Base-by-base conservation (phyloP, 805 yeast species). In the Tetrapisispora taiwanensis region DNA sequence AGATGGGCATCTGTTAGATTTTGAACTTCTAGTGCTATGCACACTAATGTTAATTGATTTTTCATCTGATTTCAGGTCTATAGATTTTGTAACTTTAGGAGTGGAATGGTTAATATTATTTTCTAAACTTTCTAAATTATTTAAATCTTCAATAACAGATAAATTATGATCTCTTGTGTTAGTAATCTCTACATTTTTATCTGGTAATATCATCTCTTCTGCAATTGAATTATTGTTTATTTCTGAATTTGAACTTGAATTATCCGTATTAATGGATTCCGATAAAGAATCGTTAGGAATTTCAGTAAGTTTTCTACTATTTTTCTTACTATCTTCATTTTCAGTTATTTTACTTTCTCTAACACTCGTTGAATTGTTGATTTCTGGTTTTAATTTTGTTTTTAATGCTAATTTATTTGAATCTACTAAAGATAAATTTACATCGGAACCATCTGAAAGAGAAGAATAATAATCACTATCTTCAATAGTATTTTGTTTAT, bases 401-500 rank as follows among this genome's bases (percentile, higher is more conserved):
- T 37, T 15, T 10, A 37, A 13, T 4, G 30, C 22, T 17, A 37
- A 26, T 37, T 37, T 37, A 12, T 17, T 26, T 26, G 40, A 12
- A 14, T 37, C 40, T 10, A 28, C 40, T 13, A 27, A 26, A 17
- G 40, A 37, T 8, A 37, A 7, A 37, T 37, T 18, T 3, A 37
- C 40, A 27, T 37, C 40, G 9, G 40, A 37, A 13, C 26, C 40
- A 14, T 37, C 40, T 3, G 40, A 37, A 20, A 37, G 26, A 18
- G 40, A 37, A 3, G 40, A 27, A 18, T 37, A 37, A 15, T 2
- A 4, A 7, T 37, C 12, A 13, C 5, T 13, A 18, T 27, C 26
- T n/a, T 37, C 17, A 9, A 10, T 3, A 17, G 14, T 7, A 6
- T n/a, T 24, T 13, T 24, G 20, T 7, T 14, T 7, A 15, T 7